phyloP scores from a whole-genome alignment of 2,329 filamentous ascomycete species.

The Calcarisporium arbuscula region DNA sequence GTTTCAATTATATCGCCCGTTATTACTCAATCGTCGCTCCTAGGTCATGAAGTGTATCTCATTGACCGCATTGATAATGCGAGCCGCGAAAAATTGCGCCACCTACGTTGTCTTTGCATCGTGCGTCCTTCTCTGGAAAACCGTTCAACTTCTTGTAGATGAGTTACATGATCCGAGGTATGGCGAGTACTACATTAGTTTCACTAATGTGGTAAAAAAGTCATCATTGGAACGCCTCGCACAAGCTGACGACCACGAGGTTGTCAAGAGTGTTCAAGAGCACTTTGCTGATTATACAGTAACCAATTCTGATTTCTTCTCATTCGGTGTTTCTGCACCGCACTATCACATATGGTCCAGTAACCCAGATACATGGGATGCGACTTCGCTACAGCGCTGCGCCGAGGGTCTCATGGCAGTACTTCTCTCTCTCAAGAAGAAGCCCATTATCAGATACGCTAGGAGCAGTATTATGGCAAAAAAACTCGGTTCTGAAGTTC shows the following conservation, averaged over 20 bases:
- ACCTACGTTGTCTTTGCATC: conserved; percentile 88
- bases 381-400: conserved; percentile 77
- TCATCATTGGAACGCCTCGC: conserved; percentile 89
- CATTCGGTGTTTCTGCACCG: conserved; percentile 66
- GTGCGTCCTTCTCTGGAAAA: conserved; percentile 86
- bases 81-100: conserved; percentile 93
- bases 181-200: conserved; percentile 94
- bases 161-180: conserved; percentile 95
- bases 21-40: conserved; percentile 87
- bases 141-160: conserved; percentile 89
- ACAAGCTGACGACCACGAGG: conserved; percentile 95
- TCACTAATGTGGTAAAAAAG: conserved; percentile 97
- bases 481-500: conserved; percentile 87
- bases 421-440: conserved; percentile 89
- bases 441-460: conserved; percentile 86
- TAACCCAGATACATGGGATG: conserved; percentile 82
- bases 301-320: conserved; percentile 90
- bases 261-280: conserved; percentile 89
- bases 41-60: conserved; percentile 96
- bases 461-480: conserved; percentile 86
- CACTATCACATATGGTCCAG: conserved; percentile 74
- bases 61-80: conserved; percentile 92
- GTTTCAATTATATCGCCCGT: conserved; percentile 91
- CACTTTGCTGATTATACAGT: conserved; percentile 95
- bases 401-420: conserved; percentile 83